Base-by-base conservation (phyloP, 2,329 filamentous ascomycete genomes). In the Emergomyces pasteurianus region DNA sequence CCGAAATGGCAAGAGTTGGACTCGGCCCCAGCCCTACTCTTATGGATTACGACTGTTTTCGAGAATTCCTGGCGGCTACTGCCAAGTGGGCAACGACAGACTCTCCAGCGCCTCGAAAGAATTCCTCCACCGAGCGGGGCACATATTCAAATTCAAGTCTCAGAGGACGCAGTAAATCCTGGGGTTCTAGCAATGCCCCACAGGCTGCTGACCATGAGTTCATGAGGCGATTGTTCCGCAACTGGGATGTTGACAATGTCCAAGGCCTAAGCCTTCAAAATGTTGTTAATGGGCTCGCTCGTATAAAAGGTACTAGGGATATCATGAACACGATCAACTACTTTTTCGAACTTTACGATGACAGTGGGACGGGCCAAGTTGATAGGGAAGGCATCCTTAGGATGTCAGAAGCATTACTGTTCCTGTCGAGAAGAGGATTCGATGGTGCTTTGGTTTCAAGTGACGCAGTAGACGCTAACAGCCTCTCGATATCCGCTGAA, bases 321-420 rank as follows among this genome's bases (percentile, higher is more conserved):
- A 96, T 99, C 66, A 96, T 99, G 92, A 90, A 90, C 36, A 94
- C 89, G 62, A 97, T 99, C 70, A 94, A 86, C 63, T 97, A 97
- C 75, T 97, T 99, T 74, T 99, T 99, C 68, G 90, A 96, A 69
- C 83, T 99, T 0, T 96, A 97, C 72, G 94, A 99, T 71, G 92
- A 99, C 66, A 88, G 92, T 68, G 83, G 86, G 1, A 91, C 96
- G 71, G 94, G 94, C 31, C 90, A 85, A 67, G 92, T 99, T 5
- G 94, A 97, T 69, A 85, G 94, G 12, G 94, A 99, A 74, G 94
- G 94, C 6, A 99, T 99, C 61, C 75, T 99, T 52, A 82, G 91
- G 53, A 97, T 99, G 71, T 96, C 92, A 0, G 94, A 99, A 74
- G 90, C 92, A 0, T 78, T 99, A 38, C 78, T 99, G 2, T 99